These are phyloP conservation scores for Crithidia bombi DNA, from an alignment of 208 protist genomes.

Conservation along the genomic window DNA sequence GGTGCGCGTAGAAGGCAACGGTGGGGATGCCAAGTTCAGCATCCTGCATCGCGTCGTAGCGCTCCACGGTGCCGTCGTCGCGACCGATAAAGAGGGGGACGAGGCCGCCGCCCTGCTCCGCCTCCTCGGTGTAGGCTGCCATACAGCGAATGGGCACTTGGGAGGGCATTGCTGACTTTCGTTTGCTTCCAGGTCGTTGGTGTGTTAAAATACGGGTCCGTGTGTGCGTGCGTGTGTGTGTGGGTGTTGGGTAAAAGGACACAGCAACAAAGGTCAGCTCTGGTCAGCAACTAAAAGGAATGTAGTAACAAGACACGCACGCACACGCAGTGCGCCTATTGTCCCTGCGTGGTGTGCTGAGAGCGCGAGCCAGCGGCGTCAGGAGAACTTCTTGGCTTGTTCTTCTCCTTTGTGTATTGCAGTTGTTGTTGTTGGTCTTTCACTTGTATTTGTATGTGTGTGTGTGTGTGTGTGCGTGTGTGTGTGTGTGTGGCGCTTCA, in stretches of 20 bases:
- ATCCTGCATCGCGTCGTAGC: constrained; percentile 61
- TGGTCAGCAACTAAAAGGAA: no score
- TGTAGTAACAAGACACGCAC: no score
- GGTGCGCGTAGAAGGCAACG: constrained; percentile 64
- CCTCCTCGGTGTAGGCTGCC: constrained; percentile 47
- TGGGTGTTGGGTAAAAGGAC: no score
- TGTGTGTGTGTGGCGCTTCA: no score
- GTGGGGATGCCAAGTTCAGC: constrained; percentile 56
- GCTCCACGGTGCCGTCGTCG: constrained; percentile 78
- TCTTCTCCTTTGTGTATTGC: background rate
- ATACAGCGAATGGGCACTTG: constrained; percentile 57
- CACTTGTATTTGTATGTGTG: background rate
- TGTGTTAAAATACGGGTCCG: background rate
- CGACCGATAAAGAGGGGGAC: constrained; percentile 70
- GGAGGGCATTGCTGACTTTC: constrained; percentile 20
- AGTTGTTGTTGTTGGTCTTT: background rate
- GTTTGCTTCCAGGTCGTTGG: background rate
- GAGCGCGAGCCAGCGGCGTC: no score
- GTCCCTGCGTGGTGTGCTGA: no score
- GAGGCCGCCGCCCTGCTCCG: constrained; percentile 39
- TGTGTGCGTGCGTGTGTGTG: no score
- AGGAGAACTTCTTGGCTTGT: no score
- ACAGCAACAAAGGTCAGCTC: no score
- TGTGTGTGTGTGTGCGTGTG: no score
- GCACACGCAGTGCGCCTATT: no score